Base-by-base conservation (phyloP, 352 stramenopile species). In the Pythium monospermum region DNA sequence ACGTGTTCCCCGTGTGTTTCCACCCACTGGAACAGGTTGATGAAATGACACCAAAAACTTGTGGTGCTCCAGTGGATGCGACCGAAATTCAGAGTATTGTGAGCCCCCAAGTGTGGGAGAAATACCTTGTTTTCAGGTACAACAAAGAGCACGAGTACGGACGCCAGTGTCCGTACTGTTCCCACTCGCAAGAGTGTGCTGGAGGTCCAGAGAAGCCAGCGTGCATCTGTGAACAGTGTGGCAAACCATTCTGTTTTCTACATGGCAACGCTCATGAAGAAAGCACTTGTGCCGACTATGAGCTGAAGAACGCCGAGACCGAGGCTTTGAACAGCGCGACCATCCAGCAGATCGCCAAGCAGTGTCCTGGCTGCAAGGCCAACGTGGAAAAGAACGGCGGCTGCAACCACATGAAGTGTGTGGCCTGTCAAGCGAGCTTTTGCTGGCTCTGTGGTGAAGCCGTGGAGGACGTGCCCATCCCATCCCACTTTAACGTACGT, bases 321-420 rank as follows among this genome's bases (percentile, higher is more conserved):
- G 73, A 84, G 25, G 87, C 87, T 49, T 53, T 84, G 21, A 93
- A 91, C 42, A 76, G 79, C 44, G 82, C 74, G 2, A 68, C 76
- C 53, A 84, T 90, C 49, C 76, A 68, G 35, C 68, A 88, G 43
- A 80, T 89, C 22, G 81, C 78, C 10, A 94, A 94, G 49, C 76
- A 66, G 10, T 97, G 86, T 61, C 88, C 88, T 37, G 75, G 68
- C 2, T 97, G 88, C 65, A 72, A 86, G 38, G 89, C 83, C 40
- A 68, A 78, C 21, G 80, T 96, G 13, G 85, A 93, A 39, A 96
- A 96, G 53, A 80, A 82, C 32, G 80, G 80, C 18, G 87, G 87
- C 1, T 97, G 89, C 59, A 96, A 96, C 54, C 86, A 96, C 57
- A 95, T 97, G 66, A 92, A 87, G 53, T 95, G 87, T 44, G 67